A percentile compares a stretch with the other conserved stretches of the same genome.
These are phyloP conservation scores for Phytophthora rubi DNA, from an alignment of 352 stramenopile species.

Conservation along the genomic window DNA sequence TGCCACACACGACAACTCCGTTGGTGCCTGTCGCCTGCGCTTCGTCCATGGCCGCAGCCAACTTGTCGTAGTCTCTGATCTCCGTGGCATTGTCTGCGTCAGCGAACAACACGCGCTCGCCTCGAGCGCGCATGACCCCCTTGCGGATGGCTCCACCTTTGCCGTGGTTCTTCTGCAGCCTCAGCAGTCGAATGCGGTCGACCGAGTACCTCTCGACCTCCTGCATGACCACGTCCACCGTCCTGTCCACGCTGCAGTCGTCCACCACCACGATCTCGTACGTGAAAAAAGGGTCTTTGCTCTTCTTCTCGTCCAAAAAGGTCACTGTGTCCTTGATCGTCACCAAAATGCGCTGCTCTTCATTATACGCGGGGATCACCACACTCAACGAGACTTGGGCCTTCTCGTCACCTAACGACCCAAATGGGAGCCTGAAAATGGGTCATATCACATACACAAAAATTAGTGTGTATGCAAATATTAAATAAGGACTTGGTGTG, in stretches of 20 bases:
- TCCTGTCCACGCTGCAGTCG: constrained; percentile 90
- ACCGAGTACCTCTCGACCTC: constrained; percentile 59
- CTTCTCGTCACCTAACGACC: constrained; percentile 62
- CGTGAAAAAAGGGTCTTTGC: constrained; percentile 46
- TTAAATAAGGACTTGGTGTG: neutral
- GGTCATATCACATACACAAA: constrained; percentile 2
- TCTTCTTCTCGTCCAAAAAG: constrained; percentile 82
- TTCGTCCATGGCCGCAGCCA: constrained; percentile 64
- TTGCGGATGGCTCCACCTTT: constrained; percentile 93
- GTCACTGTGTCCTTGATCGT: constrained; percentile 91
- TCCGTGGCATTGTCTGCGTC: constrained; percentile 94
- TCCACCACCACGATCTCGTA: constrained; percentile 95
- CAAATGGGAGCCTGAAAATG: constrained; percentile 53
- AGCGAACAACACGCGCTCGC: constrained; percentile 87
- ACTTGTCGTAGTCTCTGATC: constrained; percentile 88
- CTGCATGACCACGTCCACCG: constrained; percentile 67
- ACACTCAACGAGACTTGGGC: constrained; percentile 82
- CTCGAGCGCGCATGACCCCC: constrained; percentile 85
- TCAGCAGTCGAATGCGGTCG: constrained; percentile 75
- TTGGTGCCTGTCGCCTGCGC: constrained; percentile 26
- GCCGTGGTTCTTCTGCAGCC: constrained; percentile 88
- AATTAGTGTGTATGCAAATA: neutral
- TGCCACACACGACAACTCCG: constrained; percentile 89
- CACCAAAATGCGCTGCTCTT: constrained; percentile 91
- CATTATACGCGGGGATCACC: constrained; percentile 96